Base-by-base conservation (phyloP, 2,329 filamentous ascomycete genomes). In the Metarhizium anisopliae region DNA sequence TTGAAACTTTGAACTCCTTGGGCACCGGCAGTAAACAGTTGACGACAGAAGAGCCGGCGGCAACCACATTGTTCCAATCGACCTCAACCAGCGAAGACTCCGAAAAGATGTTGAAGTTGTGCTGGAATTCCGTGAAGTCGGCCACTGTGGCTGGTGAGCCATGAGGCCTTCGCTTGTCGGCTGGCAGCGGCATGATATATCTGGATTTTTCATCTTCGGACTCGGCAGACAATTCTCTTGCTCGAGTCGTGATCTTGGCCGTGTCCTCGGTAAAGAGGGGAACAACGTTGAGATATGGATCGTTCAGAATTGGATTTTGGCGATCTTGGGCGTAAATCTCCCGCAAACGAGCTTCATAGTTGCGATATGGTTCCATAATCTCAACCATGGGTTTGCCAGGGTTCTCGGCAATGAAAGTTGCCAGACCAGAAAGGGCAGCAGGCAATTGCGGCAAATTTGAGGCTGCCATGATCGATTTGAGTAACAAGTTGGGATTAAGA, bases 31-130 rank as follows among this genome's bases (percentile, higher is more conserved):
- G 71, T 38, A 95, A 76, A 51, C 86, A 86, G 54, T 91, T 95
- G 53, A 90, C 83, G 1, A 93, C 90, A 1, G 89, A 85, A 51
- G 87, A 92, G 11, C 90, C 90, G 45, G 89, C 88, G 35, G 83
- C 90, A 16, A 94, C 84, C 16, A 95, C 83, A 66, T 94, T 94
- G 65, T 72, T 83, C 90, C 90, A 95, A 66, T 93, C 83, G 61
- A 95, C 68, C 51, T 93, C 89, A 35, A 77, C 77, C 32, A 95
- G 74, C 0, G 88, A 85, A 2, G 83, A 87, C 70, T 95, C 90
- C 1, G 86, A 90, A 66, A 95, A 95, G 57, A 95, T 68, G 57
- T 81, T 81, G 71, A 95, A 93, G 70, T 94, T 93, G 51, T 82
- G 80, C 66, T 85, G 83, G 63, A 94, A 95, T 35, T 89, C 84